Conservation (phyloP, 2,329 filamentous ascomycete genomes). For the Basipetospora chlamydospora region DNA sequence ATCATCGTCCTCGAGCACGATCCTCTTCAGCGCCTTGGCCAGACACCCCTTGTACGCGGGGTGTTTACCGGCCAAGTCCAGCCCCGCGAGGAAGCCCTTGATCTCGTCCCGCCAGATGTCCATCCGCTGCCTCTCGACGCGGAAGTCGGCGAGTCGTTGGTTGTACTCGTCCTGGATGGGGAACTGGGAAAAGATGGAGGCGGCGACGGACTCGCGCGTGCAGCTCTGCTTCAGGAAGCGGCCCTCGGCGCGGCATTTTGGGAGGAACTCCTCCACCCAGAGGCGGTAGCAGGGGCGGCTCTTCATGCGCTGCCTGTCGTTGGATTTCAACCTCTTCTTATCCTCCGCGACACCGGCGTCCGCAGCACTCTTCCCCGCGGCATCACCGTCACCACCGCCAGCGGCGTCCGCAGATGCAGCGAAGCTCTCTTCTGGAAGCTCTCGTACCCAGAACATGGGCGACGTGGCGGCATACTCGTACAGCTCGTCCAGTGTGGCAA, state of each 20-base stretch:
- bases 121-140: constrained; percentile 22
- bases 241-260: constrained; percentile 27
- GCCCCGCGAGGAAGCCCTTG: constrained; percentile 19
- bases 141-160: constrained; percentile 24
- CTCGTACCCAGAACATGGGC: constrained; percentile 37
- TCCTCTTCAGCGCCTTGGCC: constrained; percentile 29
- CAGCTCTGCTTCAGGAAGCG: constrained; percentile 16
- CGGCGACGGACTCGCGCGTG: constrained; percentile 30
- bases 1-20: constrained; percentile 30
- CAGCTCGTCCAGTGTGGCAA: constrained; percentile 37
- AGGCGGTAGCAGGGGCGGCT: constrained; percentile 40
- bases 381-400: background rate
- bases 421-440: background rate
- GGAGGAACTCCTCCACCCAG: constrained; percentile 53
- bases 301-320: constrained; percentile 41
- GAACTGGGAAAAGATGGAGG: constrained; percentile 40
- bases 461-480: constrained; percentile 47
- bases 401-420: background rate
- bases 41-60: constrained; percentile 19
- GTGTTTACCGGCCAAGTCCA: constrained; percentile 12
- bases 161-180: constrained; percentile 28
- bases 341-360: constrained; percentile 12
- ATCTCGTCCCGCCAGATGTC: constrained; percentile 31
- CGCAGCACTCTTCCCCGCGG: constrained; percentile 17
- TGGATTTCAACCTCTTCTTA: constrained; percentile 27